phyloP scores from a whole-genome alignment of 306 rosid genomes.

The Dalbergia cochinchinensis region DNA sequence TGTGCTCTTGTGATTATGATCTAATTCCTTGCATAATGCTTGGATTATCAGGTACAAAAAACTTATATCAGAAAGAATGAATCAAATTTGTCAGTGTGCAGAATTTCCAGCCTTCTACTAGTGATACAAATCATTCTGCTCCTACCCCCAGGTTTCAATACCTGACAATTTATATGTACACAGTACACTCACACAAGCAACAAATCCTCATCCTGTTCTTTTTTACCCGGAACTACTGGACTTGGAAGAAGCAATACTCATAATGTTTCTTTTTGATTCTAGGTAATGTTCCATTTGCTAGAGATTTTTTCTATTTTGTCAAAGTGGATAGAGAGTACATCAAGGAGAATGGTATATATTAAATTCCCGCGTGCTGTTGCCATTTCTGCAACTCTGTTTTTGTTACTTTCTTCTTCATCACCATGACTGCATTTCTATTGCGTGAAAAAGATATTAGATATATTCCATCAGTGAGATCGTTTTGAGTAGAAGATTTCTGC shows the following conservation, averaged over 20 bases:
- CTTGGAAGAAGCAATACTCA: background rate
- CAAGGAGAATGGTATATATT: slow-evolving; percentile 62
- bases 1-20: too few relatives aligned
- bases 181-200: background rate
- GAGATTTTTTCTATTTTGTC: slow-evolving; percentile 52
- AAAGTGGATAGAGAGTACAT: slow-evolving; percentile 72
- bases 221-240: background rate
- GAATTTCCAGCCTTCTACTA: background rate
- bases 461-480: background rate
- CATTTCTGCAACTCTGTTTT: slow-evolving; percentile 24
- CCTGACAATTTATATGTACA: background rate
- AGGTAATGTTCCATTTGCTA: slow-evolving; percentile 25
- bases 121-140: background rate
- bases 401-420: background rate
- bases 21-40: too few relatives aligned
- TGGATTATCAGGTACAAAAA: too few relatives aligned
- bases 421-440: background rate
- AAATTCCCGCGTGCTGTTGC: slow-evolving; percentile 16
- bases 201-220: background rate
- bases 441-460: slow-evolving; percentile 4
- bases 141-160: background rate
- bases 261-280: background rate
- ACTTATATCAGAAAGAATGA: too few relatives aligned
- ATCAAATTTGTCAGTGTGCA: background rate
- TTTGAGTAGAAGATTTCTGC: background rate